These are phyloP conservation scores for Crithidia fasciculata DNA, from an alignment of 208 protist genomes.

Conservation along the genomic window DNA sequence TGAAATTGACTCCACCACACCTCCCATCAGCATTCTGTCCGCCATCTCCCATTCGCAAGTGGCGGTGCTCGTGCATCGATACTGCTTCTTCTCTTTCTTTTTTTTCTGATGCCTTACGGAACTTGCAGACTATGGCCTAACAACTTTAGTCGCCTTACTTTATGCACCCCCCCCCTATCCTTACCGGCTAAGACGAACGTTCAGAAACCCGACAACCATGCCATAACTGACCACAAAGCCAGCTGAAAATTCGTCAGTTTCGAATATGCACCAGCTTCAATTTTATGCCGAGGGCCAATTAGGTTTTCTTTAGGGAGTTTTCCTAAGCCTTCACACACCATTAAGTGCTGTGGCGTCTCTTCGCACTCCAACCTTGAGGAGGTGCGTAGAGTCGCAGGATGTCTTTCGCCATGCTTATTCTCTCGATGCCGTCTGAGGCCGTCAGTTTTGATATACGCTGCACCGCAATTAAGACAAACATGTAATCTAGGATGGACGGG, in stretches of 20 bases:
- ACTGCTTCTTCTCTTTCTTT: too few species aligned
- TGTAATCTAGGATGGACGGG: neutral
- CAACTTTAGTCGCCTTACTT: too few species aligned
- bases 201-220: too few species aligned
- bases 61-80: too few species aligned
- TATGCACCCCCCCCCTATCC: too few species aligned
- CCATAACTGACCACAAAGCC: too few species aligned
- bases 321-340: neutral
- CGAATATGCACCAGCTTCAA: neutral
- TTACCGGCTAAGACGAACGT: too few species aligned
- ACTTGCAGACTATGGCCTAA: too few species aligned
- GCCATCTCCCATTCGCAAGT: too few species aligned
- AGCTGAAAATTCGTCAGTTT: neutral
- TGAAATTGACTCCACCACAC: too few species aligned
- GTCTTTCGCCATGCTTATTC: neutral
- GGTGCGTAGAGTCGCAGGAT: neutral
- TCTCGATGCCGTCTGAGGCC: neutral
- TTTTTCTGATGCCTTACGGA: too few species aligned
- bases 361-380: neutral
- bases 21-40: too few species aligned
- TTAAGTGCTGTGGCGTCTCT: neutral
- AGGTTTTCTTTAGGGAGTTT: neutral
- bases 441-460: neutral
- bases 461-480: neutral
- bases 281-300: neutral